Conservation (phyloP, 2,329 filamentous ascomycete species). For the Pleomassaria siparia region DNA sequence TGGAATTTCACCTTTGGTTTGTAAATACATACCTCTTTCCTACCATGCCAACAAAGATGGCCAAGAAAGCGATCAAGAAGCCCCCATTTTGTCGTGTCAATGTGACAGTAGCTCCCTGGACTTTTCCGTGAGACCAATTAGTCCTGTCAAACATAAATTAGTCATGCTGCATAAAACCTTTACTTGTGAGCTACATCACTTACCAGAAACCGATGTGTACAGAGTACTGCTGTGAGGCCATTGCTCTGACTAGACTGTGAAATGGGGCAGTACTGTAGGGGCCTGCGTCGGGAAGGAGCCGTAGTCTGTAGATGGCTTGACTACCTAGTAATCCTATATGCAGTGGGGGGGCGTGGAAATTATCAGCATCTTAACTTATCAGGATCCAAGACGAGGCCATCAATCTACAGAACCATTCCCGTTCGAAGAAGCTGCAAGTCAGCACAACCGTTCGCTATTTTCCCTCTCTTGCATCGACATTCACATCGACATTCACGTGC, state of each 20-base stretch:
- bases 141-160: no score
- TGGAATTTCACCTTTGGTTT: neutral
- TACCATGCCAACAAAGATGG: slow-evolving; percentile 31
- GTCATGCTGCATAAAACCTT: no score
- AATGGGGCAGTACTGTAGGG: neutral
- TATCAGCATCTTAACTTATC: slow-evolving; percentile 3
- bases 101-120: no score
- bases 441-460: no score
- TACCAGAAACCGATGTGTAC: slow-evolving; percentile 32
- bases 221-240: slow-evolving; percentile 4
- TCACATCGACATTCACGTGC: no score
- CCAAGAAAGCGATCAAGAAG: slow-evolving; percentile 32
- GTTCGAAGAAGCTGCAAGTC: no score
- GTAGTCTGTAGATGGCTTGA: neutral
- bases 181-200: no score
- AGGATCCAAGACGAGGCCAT: no score
- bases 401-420: no score
- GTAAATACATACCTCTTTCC: slow-evolving; percentile 8
- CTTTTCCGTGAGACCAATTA: slow-evolving; percentile 30
- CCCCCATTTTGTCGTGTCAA: slow-evolving; percentile 22
- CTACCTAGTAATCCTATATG: neutral
- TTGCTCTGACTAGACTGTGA: slow-evolving; percentile 2
- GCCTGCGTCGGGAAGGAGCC: slow-evolving; percentile 3
- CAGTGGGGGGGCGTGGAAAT: neutral
- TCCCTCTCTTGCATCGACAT: no score